phyloP scores from a whole-genome alignment of 2,329 filamentous ascomycete species.

The Cladophialophora exuberans region DNA sequence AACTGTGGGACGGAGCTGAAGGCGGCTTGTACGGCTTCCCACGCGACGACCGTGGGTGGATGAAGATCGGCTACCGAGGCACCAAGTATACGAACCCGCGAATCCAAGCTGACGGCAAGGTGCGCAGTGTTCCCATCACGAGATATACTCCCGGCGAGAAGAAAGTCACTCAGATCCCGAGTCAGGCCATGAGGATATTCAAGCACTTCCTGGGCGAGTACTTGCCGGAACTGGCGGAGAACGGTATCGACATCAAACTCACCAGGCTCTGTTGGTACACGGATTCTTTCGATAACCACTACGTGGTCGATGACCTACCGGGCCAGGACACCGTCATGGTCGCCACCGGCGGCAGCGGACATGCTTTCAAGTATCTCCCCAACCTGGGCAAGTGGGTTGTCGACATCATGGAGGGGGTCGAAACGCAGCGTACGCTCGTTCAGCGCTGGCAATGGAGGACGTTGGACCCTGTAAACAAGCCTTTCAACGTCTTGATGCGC shows the following conservation, averaged over 20 bases:
- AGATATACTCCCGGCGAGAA: constrained; percentile 37
- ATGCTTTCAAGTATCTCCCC: constrained; percentile 66
- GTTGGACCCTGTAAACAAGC: constrained; percentile 16
- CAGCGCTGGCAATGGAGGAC: constrained; percentile 34
- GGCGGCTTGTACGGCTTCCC: constrained; percentile 33
- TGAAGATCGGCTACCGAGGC: constrained; percentile 57
- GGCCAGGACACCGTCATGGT: constrained; percentile 57
- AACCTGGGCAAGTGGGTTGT: constrained; percentile 60
- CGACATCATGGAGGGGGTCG: constrained; percentile 52
- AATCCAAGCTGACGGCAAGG: constrained; percentile 39
- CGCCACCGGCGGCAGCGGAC: constrained; percentile 64
- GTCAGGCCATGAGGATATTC: constrained; percentile 35
- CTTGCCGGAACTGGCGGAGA: constrained; percentile 47
- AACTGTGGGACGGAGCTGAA: constrained; percentile 28
- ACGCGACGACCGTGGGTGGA: constrained; percentile 44
- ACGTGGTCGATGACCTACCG: constrained; percentile 58
- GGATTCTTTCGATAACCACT: constrained; percentile 59
- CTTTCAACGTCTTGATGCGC: constrained; percentile 33
- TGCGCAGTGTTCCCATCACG: constrained; percentile 47
- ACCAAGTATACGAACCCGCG: constrained; percentile 55
- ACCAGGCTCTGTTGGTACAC: constrained; percentile 60
- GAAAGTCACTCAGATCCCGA: constrained; percentile 14
- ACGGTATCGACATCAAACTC: constrained; percentile 45
- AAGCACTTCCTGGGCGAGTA: constrained; percentile 43
- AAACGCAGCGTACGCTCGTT: constrained; percentile 36